A percentile compares a stretch with the other conserved stretches of the same genome.
Evolutionary conservation across 164 flowering plant genomes (phyloP).

Genomic region (Aristolochia fimbriata): DNA sequence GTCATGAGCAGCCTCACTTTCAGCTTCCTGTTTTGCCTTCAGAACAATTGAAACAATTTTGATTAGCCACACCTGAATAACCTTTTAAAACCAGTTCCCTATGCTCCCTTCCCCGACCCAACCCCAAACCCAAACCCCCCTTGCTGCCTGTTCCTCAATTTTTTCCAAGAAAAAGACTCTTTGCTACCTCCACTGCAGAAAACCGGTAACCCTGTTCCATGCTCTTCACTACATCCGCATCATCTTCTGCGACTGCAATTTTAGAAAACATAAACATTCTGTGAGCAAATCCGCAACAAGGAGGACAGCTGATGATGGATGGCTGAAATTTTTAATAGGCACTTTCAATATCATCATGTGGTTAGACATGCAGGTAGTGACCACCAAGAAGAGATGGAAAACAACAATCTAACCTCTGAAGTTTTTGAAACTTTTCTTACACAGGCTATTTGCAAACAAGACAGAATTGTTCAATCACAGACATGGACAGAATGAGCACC

Average conservation of each 20-base stretch:
- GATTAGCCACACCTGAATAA: not conserved
- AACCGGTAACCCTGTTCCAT: conserved; percentile 72
- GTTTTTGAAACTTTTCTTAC: too few relatives aligned
- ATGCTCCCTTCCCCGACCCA: too few relatives aligned
- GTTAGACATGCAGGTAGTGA: too few relatives aligned
- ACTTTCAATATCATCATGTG: too few relatives aligned
- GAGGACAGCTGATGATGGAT: not conserved
- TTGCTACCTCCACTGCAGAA: conserved; percentile 65
- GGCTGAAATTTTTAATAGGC: too few relatives aligned
- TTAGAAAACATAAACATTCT: not conserved
- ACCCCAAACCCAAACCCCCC: too few relatives aligned
- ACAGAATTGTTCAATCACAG: not conserved
- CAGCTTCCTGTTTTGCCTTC: conserved; percentile 66
- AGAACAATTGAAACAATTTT: conserved; percentile 5
- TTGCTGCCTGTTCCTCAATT: too few relatives aligned
- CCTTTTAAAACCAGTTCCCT: not conserved
- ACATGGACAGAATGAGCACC: not conserved
- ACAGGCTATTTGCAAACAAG: too few relatives aligned
- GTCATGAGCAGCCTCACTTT: conserved; percentile 71
- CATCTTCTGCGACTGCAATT: conserved; percentile 78
- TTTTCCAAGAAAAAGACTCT: not conserved
- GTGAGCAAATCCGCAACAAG: not conserved
- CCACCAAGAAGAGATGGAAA: not conserved
- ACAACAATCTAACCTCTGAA: not conserved
- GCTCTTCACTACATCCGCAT: conserved; percentile 55